Evolutionary conservation across 2,329 filamentous ascomycete genomes (phyloP).

Genomic region (Xylariomycetidae sp.): DNA sequence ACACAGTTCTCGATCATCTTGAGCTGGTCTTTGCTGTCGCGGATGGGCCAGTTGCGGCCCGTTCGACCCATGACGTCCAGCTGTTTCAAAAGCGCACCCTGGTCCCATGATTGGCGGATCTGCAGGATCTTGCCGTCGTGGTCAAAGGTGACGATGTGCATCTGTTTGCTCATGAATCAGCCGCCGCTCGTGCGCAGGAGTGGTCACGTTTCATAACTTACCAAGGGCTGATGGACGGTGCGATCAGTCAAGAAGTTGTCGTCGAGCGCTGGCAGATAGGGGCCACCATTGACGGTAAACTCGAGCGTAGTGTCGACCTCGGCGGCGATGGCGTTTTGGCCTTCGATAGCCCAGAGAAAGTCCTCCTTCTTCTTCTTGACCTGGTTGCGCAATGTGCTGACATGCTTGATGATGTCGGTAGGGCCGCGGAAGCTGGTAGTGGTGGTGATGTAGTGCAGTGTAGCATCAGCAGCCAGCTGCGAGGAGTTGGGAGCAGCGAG

Average conservation of each 20-base stretch:
- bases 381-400: conserved; percentile 63
- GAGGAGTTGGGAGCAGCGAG: conserved; percentile 59
- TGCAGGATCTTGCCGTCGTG: conserved; percentile 70
- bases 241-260: conserved; percentile 90
- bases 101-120: conserved; percentile 91
- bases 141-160: conserved; percentile 86
- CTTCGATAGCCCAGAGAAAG: conserved; percentile 68
- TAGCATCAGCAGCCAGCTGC: conserved; percentile 58
- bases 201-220: conserved; percentile 53
- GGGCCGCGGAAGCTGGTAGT: conserved; percentile 66
- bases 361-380: conserved; percentile 80
- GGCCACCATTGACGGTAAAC: conserved; percentile 74
- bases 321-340: conserved; percentile 59
- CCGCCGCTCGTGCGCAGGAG: background rate
- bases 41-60: conserved; percentile 91
- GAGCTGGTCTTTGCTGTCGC: conserved; percentile 77
- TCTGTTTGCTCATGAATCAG: conserved; percentile 48
- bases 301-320: conserved; percentile 81
- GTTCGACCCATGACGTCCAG: conserved; percentile 88
- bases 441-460: conserved; percentile 85
- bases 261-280: conserved; percentile 82
- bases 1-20: conserved; percentile 63
- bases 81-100: conserved; percentile 86
- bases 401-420: conserved; percentile 75
- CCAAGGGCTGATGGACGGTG: conserved; percentile 71